Conservation (phyloP, 495 filamentous ascomycete species). For the Xylaria intraflava region DNA sequence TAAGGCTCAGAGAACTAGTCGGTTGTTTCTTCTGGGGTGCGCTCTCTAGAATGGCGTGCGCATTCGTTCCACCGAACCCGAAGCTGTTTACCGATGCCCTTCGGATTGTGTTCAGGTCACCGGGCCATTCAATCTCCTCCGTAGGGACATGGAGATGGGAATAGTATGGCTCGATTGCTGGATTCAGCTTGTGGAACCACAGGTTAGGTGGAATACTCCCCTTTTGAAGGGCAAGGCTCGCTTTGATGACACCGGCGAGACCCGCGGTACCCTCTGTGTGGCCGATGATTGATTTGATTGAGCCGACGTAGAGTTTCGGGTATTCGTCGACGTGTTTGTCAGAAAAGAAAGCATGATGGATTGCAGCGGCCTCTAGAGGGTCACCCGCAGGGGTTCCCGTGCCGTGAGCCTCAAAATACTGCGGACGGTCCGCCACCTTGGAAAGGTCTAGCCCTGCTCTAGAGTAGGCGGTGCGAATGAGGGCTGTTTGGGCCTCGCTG, state of each 20-base stretch:
- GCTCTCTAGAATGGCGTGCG: slow-evolving; percentile 11
- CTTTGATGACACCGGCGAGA: slow-evolving; percentile 62
- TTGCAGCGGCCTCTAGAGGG: slow-evolving; percentile 18
- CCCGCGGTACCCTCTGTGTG: slow-evolving; percentile 67
- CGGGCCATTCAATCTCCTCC: slow-evolving; percentile 7
- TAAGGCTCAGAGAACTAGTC: no score
- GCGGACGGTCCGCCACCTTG: no score
- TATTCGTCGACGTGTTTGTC: slow-evolving; percentile 25
- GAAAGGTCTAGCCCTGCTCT: no score
- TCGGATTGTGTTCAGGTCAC: slow-evolving; percentile 28
- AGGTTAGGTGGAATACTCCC: slow-evolving; percentile 65
- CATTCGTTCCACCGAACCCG: slow-evolving; percentile 49
- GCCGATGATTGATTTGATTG: slow-evolving; percentile 71
- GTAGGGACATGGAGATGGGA: slow-evolving; percentile 35
- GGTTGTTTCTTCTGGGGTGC: not conserved
- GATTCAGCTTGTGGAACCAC: slow-evolving; percentile 53
- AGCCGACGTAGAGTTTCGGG: slow-evolving; percentile 59
- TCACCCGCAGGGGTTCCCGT: slow-evolving; percentile 56
- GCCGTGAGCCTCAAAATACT: slow-evolving; percentile 73
- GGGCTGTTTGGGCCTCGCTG: slow-evolving; percentile 56
- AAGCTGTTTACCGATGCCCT: slow-evolving; percentile 50
- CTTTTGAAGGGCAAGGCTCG: slow-evolving; percentile 65
- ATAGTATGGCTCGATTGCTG: not conserved
- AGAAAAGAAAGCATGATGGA: slow-evolving; percentile 20
- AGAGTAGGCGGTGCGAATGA: no score